Base-by-base conservation (phyloP, 2,329 filamentous ascomycete genomes). In the Claviceps africana region DNA sequence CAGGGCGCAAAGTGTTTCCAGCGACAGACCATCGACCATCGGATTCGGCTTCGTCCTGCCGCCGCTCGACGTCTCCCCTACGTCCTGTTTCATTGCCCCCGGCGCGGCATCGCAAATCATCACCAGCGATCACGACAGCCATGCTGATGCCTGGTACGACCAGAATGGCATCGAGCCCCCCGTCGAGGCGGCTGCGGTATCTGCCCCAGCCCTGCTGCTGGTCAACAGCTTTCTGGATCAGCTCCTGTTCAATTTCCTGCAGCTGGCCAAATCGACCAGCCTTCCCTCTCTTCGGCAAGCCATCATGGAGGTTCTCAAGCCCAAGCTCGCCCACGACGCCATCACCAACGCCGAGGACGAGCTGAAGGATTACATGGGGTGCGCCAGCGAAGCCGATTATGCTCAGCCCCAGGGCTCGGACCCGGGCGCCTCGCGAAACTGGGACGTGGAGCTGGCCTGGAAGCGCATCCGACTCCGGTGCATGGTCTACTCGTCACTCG, bases 401-500 rank as follows among this genome's bases (percentile, higher is more conserved):
- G 69, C 72, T 6, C 74, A 76, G 15, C 72, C 79, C n/a, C 69
- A 78, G 45, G 74, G 76, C 25, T 68, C 70, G 45, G 70, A 73
- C 33, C 68, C 70, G 45, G 70, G 73, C 33, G 50, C 57, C 15
- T 67, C 70, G 11, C 74, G 75, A 2, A 81, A 85, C 58, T 97
- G 91, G 81, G 89, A 97, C 64, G 72, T 95, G n/a, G 87, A 96
- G 64, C 76, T 90, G 52, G 84, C 90, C 19, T 98, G 93, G 90
- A 96, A 94, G 71, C 80, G 93, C 58, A 93, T 90, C 0, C 82
- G 93, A 51, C 71, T 98, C 61, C 82, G 93, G 55, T 95, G 93
- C 66, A 98, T 98, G 93, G 91, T 98, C 22, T 97, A 97, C 66
- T 97, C 90, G 9, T 90, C 93, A 9, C 74, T 98, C 7, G 93